Evolutionary conservation across 371 early-diverging fungal genomes (phyloP), one percentile per base, ranked within the genome.

Genomic region (Mortierella sp.): DNA sequence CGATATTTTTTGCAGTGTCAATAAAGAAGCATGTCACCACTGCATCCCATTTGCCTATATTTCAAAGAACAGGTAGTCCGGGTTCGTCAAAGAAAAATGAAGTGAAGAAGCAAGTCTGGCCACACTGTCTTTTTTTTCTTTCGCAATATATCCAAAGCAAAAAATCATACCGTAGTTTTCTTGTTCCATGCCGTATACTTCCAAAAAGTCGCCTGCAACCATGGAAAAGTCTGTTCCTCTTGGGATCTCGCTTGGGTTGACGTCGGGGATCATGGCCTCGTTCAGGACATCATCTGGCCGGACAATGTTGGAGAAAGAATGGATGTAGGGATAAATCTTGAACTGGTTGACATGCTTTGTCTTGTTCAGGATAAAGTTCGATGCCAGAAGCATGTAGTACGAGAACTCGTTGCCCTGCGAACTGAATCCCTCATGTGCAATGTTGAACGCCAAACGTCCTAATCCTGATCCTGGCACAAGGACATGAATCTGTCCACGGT

Each of bases 1-100:
- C 68, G 31, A 95, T 89, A 69, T 97, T 96, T 65, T 94, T 92
- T 21, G 97, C 97, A 0, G 99, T 97, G 70, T 98, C 99, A 50
- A 98, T 91, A 75, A 97, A 98, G 84, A 94, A 98, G 78, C 97
- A 96, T 0, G 97, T 97, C 0, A 95, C 94, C 2, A 97, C 83
- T 1, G 88, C 91, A 78, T 97, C 94, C 94, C 95, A 97, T 52
- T 85, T 72, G 5, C 85, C 94, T 87, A 63, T 9, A n/a, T n/a
- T n/a, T n/a, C n/a, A n/a, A n/a, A n/a, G n/a, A n/a, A n/a, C n/a
- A n/a, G n/a, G n/a, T 8, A 9, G 11, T 39, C 5, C 4, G 26
- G 23, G 11, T 50, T 24, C 15, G 23, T 50, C 12, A 5, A 44
- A 32, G 32, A 23, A 28, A 56, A 31, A 19, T 0, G 46, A 41